Conservation (phyloP, 768 basidiomycete species). For the Chalciporus sphaerocephalus region DNA sequence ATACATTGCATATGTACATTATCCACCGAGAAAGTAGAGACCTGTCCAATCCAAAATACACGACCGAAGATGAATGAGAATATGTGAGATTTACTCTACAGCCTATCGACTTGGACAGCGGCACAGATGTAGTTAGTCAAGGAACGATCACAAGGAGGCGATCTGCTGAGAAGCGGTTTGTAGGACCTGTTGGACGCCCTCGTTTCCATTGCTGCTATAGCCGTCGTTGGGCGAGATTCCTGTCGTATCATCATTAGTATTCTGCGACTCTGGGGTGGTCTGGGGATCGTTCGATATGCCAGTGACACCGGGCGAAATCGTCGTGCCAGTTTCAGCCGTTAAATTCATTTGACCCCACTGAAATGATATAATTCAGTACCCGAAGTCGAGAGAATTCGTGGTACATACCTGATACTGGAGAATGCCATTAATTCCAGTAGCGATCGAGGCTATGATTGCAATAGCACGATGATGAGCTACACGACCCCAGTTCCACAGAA, state of each 20-base stretch:
- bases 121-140: constrained; percentile 13
- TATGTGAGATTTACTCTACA: background rate
- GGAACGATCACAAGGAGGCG: too few species aligned
- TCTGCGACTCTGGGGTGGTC: constrained; percentile 32
- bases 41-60: background rate
- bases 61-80: background rate
- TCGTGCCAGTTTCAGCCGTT: constrained; percentile 44
- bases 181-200: constrained; percentile 31
- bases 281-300: constrained; percentile 27
- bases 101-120: background rate
- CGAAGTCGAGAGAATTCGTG: background rate
- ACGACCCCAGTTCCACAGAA: too few species aligned
- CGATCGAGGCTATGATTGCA: constrained; percentile 36
- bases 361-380: constrained; percentile 11
- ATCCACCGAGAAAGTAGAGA: background rate
- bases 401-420: constrained; percentile 30
- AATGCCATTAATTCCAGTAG: constrained; percentile 30
- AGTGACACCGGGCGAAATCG: constrained; percentile 33
- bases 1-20: too few species aligned
- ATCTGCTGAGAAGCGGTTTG: constrained; percentile 34
- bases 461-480: too few species aligned
- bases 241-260: constrained; percentile 31
- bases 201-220: constrained; percentile 40
- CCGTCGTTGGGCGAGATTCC: constrained; percentile 65
- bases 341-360: constrained; percentile 56